Evolutionary conservation across 148 eudicot genomes (phyloP).

Genomic region (Nyssa sinensis): DNA sequence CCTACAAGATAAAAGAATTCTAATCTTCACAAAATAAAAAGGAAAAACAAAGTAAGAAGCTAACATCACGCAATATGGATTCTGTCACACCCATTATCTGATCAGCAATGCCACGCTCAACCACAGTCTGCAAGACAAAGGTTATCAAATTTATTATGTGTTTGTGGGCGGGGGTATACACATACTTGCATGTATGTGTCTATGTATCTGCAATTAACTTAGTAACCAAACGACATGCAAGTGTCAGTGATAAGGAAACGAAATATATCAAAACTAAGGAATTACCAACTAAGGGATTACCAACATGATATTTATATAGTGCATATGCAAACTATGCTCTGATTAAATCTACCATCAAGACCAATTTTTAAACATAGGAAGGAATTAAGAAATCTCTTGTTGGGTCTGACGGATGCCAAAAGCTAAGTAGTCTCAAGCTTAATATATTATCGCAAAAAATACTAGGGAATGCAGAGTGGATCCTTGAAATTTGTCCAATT

Average conservation of each 20-base stretch:
- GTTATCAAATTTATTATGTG: neutral
- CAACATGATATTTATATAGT: neutral
- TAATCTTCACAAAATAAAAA: neutral
- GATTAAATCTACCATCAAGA: neutral
- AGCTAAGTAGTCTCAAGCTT: too few species aligned
- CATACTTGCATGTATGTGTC: too few species aligned
- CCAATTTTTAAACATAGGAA: neutral
- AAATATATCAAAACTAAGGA: neutral
- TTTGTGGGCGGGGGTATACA: too few species aligned
- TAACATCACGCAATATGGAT: conserved; percentile 70
- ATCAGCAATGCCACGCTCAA: conserved; percentile 75
- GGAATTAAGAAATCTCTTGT: neutral
- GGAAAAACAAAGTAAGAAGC: conserved; percentile 16
- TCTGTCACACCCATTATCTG: conserved; percentile 76
- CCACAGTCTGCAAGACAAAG: conserved; percentile 51
- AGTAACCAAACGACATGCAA: neutral
- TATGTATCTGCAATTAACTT: too few species aligned
- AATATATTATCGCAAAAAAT: too few species aligned
- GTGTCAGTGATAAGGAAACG: neutral
- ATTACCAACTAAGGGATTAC: too few species aligned
- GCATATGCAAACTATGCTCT: neutral
- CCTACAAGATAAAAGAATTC: neutral
- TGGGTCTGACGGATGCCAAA: neutral
- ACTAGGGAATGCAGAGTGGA: too few species aligned
- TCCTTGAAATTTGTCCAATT: neutral